Evolutionary conservation across 768 basidiomycete species (phyloP).

Genomic region (Lactarius trivialis): DNA sequence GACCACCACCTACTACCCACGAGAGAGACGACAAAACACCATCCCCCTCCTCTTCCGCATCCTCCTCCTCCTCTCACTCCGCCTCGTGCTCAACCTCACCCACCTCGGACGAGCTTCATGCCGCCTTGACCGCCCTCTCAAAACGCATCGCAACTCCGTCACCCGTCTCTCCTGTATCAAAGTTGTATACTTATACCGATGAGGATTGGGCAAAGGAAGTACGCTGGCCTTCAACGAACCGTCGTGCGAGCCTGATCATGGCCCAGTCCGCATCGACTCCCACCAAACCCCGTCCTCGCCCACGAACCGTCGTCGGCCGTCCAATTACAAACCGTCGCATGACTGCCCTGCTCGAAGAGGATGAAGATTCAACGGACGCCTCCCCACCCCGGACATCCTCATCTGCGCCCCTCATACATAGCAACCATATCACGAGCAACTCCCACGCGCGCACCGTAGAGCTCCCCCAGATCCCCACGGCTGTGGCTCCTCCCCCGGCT

Average conservation of each 20-base stretch:
- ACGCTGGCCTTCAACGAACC: conserved; percentile 40
- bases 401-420: conserved; percentile 5
- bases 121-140: neutral
- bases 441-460: conserved; percentile 24
- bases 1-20: too few relatives aligned
- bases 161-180: conserved; percentile 4
- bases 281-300: conserved; percentile 19
- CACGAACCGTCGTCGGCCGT: conserved; percentile 21
- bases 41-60: conserved; percentile 22
- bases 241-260: conserved; percentile 11
- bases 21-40: conserved; percentile 8
- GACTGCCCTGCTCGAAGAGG: conserved; percentile 36
- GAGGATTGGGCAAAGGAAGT: conserved; percentile 66
- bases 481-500: conserved; percentile 13
- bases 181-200: conserved; percentile 38
- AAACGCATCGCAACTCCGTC: conserved; percentile 3
- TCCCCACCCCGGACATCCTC: conserved; percentile 22
- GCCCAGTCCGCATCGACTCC: neutral
- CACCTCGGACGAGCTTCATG: conserved; percentile 20
- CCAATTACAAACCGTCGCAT: conserved; percentile 28
- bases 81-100: conserved; percentile 20
- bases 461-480: conserved; percentile 31
- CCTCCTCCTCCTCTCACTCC: conserved; percentile 1
- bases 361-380: conserved; percentile 30
- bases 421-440: conserved; percentile 3